phyloP scores from a whole-genome alignment of 306 rosid genomes.

The Hippophae gyantsensis region DNA sequence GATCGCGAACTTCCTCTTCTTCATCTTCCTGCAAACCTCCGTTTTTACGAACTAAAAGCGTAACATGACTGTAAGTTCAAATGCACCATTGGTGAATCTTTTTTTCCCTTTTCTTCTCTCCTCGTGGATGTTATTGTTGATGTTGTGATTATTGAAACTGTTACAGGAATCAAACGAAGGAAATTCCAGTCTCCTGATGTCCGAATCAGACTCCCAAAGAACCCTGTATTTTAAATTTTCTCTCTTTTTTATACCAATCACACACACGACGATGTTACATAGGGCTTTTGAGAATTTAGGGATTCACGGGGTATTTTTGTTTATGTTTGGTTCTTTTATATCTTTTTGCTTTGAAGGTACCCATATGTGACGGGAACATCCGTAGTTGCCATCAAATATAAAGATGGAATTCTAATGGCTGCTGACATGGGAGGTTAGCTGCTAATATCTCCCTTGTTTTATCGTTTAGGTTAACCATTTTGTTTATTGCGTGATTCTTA shows the following conservation, averaged over 20 bases:
- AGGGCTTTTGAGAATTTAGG: conserved; percentile 5
- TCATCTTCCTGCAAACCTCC: no score
- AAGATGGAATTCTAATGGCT: conserved; percentile 91
- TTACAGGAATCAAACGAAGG: conserved; percentile 30
- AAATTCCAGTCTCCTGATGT: conserved; percentile 15
- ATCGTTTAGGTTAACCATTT: background rate
- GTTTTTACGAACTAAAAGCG: no score
- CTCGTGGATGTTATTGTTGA: no score
- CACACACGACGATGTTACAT: background rate
- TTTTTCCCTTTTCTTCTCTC: no score
- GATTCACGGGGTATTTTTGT: background rate
- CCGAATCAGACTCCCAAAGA: conserved; percentile 44
- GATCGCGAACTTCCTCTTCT: no score
- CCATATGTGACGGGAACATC: conserved; percentile 93
- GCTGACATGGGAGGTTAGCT: conserved; percentile 89
- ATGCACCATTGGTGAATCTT: no score
- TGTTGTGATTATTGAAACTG: conserved; percentile 2
- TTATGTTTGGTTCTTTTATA: background rate
- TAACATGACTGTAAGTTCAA: no score
- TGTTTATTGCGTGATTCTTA: no score
- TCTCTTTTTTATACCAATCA: background rate
- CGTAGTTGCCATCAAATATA: conserved; percentile 82
- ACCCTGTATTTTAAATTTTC: conserved; percentile 39
- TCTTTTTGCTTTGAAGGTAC: conserved; percentile 32
- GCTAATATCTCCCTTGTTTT: background rate